Conservation (phyloP, 345 rosid species). For the Acer yangbiense region DNA sequence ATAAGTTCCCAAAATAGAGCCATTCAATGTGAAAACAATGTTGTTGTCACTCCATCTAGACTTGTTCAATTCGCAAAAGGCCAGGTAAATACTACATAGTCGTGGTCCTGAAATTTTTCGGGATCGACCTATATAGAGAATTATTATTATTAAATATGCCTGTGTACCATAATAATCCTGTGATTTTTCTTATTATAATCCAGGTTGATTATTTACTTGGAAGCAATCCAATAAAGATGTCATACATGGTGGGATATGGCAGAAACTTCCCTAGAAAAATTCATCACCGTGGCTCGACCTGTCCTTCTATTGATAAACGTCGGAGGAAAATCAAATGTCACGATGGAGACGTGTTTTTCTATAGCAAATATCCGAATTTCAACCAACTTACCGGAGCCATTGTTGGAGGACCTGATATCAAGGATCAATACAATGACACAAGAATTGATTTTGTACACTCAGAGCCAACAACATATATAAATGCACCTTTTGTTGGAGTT, state of each 20-base stretch:
- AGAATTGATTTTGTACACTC: constrained; percentile 37
- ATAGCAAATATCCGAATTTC: constrained; percentile 35
- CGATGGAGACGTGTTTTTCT: constrained; percentile 42
- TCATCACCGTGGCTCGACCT: constrained; percentile 61
- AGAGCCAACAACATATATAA: constrained; percentile 66
- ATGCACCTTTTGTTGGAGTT: constrained; percentile 66
- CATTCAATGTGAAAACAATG: constrained; percentile 33
- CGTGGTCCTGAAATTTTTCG: too few relatives aligned
- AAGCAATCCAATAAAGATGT: constrained; percentile 53
- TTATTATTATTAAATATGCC: too few relatives aligned
- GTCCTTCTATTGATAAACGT: constrained; percentile 44
- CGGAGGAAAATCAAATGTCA: constrained; percentile 39
- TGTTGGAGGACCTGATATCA: constrained; percentile 55
- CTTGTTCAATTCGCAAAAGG: constrained; percentile 40
- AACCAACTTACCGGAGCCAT: constrained; percentile 59
- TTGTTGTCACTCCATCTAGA: constrained; percentile 30
- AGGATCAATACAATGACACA: constrained; percentile 42
- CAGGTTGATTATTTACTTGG: constrained; percentile 66
- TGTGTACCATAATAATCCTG: background rate
- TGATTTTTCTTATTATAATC: background rate
- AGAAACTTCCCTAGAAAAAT: constrained; percentile 45
- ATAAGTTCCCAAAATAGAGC: background rate
- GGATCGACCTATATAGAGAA: too few relatives aligned
- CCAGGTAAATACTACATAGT: constrained; percentile 34
- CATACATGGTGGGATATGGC: constrained; percentile 72